Evolutionary conservation across 108 stramenopile species (phyloP), one percentile per base, ranked within the genome.

Genomic region (Aureococcus anophagefferens): DNA sequence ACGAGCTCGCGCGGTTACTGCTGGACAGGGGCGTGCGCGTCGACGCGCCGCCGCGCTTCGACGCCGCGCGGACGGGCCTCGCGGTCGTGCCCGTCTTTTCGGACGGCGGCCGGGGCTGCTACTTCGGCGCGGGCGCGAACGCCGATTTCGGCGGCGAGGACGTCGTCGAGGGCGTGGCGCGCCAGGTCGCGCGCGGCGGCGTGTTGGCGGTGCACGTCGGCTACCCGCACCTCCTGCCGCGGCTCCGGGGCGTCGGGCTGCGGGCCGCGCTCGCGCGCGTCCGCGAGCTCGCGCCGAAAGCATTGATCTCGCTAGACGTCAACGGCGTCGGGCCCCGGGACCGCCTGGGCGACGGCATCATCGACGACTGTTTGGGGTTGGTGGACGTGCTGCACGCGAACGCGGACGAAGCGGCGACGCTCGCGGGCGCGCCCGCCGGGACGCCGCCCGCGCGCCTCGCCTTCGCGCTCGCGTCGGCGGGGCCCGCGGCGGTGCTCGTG

Each of bases 351-450:
- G 34, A 69, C 32, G 46, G n/a, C 17, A 21, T 69, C 28, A 7
- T 59, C 14, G 29, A 30, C 5, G 29, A 16, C 5, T n/a, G 4
- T 51, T 13, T 69, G 13, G 5, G 0, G 5, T 14, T 33, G 0
- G 40, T 59, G 1, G 68, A 69, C 40, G 30, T 69, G 4, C 32
- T 69, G 29, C 68, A 69, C 46, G 31, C 37, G 45, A 69, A 69
- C 68, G 0, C 29, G 30, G 68, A 69, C 30, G 68, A 69, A 11
- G 51, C 51, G 21, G 25, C 51, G 17, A 59, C 51, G 17, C 1
- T 59, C 7, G 21, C 25, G 21, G 13, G 40, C 9, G 5, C 9
- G 40, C 40, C 40, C 13, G 13, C 5, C 5, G 40, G 40, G 40
- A 11, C 5, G 9, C 40, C 5, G 9, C 13, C 9, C 40, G 13